Evolutionary conservation across 352 stramenopile genomes (phyloP), one percentile per base, ranked within the genome.

Genomic region (Pythium monospermum): DNA sequence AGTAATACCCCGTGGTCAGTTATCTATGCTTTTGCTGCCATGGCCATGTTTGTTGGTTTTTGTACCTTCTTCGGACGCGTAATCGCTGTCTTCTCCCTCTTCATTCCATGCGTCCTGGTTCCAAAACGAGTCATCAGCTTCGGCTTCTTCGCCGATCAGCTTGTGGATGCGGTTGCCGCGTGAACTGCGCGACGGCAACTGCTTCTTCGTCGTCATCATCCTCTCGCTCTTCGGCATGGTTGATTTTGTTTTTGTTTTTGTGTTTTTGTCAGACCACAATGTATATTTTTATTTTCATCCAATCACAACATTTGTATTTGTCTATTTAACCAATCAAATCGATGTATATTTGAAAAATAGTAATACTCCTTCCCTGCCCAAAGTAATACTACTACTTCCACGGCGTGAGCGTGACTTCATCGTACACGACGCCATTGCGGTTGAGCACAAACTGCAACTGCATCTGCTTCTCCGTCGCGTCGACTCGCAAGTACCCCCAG

Each of bases 81-180:
- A 96, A 57, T 96, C 86, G 12, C 78, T 84, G 62, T 91, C 80
- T 38, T 93, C 77, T 22, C 64, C 85, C 25, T 90, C 80, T 49
- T 95, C 86, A 28, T 77, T 66, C 86, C 86, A 96, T 19, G 79
- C 86, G 6, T 76, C 60, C 66, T 96, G 85, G 10, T 73, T 71
- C 86, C 86, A 96, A 60, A 96, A 96, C 18, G 79, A 76, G 42
- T 86, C 80, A 46, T 96, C 86, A 0, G 84, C 84, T 52, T 96
- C 86, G 6, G 84, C 84, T 16, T 89, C 86, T 47, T 95, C 86
- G 15, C 86, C 86, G 6, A 93, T 69, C 22, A 96, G 80, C 54
- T 91, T 86, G 47, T 73, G 64, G 57, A 96, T 94, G 45, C 85
- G 80, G 32, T 66, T 74, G 21, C 84, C 84, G 12, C 84, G 76